Percentiles rank a stretch among this genome's conserved stretches.
Conservation (phyloP, 352 stramenopile genomes). For the Phytophthora sp. region DNA sequence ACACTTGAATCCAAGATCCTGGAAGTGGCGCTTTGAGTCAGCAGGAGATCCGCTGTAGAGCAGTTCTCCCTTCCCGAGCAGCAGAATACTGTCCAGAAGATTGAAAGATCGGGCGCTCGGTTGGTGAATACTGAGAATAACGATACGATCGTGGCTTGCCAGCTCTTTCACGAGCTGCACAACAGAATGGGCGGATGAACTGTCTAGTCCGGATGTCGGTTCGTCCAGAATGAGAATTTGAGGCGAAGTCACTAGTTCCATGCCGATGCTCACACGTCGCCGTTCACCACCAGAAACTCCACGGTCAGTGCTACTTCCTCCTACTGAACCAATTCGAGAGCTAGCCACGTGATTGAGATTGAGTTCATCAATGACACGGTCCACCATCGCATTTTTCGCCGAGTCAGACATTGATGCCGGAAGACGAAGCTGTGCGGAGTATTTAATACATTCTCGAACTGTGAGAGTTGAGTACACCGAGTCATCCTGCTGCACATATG, state of each 20-base stretch:
- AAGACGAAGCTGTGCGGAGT: constrained; percentile 82
- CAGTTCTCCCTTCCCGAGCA: constrained; percentile 85
- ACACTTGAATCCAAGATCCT: constrained; percentile 71
- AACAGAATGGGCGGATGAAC: constrained; percentile 89
- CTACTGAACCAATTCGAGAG: constrained; percentile 55
- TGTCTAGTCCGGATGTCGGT: constrained; percentile 93
- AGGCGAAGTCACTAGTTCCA: constrained; percentile 92
- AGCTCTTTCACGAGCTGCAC: constrained; percentile 90
- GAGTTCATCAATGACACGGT: constrained; percentile 72
- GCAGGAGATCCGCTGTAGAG: constrained; percentile 63
- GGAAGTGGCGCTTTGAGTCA: constrained; percentile 62
- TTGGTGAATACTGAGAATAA: constrained; percentile 91
- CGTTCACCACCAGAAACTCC: constrained; percentile 94
- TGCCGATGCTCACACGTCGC: constrained; percentile 93
- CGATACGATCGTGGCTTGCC: constrained; percentile 77
- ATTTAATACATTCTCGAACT: constrained; percentile 84
- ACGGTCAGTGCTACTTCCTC: constrained; percentile 47
- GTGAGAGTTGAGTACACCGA: constrained; percentile 81
- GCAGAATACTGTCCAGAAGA: constrained; percentile 89
- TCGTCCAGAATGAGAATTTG: constrained; percentile 92
- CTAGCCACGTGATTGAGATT: constrained; percentile 74
- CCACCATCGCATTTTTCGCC: constrained; percentile 72
- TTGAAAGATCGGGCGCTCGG: constrained; percentile 92
- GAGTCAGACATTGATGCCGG: constrained; percentile 49
- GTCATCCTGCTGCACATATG: constrained; percentile 91